phyloP scores from a whole-genome alignment of 176 grass and related monocot genomes.

The Dendrocalamus sinicus region DNA sequence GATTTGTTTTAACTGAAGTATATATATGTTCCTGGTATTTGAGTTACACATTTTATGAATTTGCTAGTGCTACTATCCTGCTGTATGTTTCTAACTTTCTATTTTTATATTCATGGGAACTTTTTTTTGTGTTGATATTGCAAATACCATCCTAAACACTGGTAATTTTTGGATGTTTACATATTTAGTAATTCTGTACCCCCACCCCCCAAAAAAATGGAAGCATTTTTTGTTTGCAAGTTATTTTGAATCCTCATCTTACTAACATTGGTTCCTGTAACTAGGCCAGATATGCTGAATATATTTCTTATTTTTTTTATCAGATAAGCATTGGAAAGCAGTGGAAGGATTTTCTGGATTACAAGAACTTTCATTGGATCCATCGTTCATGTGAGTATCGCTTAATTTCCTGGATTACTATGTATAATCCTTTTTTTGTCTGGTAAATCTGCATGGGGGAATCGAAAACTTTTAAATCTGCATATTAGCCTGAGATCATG shows the following conservation, averaged over 20 bases:
- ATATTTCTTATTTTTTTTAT: neutral
- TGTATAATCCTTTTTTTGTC: too few species aligned
- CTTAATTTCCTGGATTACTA: neutral
- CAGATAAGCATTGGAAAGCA: constrained; percentile 89
- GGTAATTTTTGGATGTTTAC: neutral
- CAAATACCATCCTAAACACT: constrained; percentile 9
- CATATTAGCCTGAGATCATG: too few species aligned
- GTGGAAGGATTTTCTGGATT: constrained; percentile 91
- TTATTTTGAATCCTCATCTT: neutral
- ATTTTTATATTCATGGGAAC: neutral
- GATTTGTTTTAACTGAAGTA: neutral
- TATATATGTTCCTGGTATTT: neutral
- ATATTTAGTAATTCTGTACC: neutral
- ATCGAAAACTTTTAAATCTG: too few species aligned
- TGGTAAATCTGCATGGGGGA: too few species aligned
- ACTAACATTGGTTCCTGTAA: neutral
- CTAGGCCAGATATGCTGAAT: constrained; percentile 4
- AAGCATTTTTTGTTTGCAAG: neutral
- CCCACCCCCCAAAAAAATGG: too few species aligned
- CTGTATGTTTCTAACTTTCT: neutral
- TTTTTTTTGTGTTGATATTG: neutral
- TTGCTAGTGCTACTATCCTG: neutral
- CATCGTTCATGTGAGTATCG: constrained; percentile 73
- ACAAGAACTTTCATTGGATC: constrained; percentile 77
- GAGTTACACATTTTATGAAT: neutral